Conservation (phyloP, 2,329 filamentous ascomycete species). For the Zymoseptoria crescenta region DNA sequence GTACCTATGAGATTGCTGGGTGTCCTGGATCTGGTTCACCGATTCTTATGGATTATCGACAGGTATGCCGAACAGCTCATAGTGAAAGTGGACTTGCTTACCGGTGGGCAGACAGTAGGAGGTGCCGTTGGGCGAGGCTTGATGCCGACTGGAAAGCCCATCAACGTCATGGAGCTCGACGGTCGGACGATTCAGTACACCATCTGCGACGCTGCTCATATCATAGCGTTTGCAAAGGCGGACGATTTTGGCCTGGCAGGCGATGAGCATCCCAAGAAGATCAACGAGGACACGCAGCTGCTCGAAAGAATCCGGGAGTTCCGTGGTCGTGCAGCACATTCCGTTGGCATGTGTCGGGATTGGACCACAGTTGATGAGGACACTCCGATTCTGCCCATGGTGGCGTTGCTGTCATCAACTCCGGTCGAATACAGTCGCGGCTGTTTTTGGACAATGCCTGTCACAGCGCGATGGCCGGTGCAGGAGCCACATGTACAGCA, state of each 20-base stretch:
- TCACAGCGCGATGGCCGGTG: slow-evolving; percentile 14
- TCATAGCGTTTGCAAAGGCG: slow-evolving; percentile 13
- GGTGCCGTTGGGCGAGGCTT: slow-evolving; percentile 10
- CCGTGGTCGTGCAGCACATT: slow-evolving; percentile 11
- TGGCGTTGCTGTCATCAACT: slow-evolving; percentile 8
- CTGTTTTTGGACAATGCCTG: slow-evolving; percentile 14
- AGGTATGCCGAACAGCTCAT: neutral
- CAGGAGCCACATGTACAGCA: slow-evolving; percentile 14
- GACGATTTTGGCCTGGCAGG: slow-evolving; percentile 9
- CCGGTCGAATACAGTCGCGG: slow-evolving; percentile 6
- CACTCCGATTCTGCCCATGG: slow-evolving; percentile 14
- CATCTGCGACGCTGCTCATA: slow-evolving; percentile 13
- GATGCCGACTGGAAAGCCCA: slow-evolving; percentile 9
- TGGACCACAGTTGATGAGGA: slow-evolving; percentile 11
- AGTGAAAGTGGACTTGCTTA: neutral
- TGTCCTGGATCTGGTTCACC: slow-evolving; percentile 13
- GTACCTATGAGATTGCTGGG: slow-evolving; percentile 13
- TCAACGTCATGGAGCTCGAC: slow-evolving; percentile 8
- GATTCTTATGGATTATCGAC: slow-evolving; percentile 15
- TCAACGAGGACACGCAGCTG: slow-evolving; percentile 8
- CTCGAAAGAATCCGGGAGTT: slow-evolving; percentile 8
- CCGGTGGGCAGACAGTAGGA: slow-evolving; percentile 5
- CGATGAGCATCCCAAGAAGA: slow-evolving; percentile 9
- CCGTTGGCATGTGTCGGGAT: slow-evolving; percentile 10
- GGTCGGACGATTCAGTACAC: slow-evolving; percentile 7